Percentiles rank a stretch among this genome's conserved stretches.
These are phyloP conservation scores for Fusarium haematococcum DNA, from an alignment of 2,329 filamentous ascomycete genomes.

Conservation along the genomic window DNA sequence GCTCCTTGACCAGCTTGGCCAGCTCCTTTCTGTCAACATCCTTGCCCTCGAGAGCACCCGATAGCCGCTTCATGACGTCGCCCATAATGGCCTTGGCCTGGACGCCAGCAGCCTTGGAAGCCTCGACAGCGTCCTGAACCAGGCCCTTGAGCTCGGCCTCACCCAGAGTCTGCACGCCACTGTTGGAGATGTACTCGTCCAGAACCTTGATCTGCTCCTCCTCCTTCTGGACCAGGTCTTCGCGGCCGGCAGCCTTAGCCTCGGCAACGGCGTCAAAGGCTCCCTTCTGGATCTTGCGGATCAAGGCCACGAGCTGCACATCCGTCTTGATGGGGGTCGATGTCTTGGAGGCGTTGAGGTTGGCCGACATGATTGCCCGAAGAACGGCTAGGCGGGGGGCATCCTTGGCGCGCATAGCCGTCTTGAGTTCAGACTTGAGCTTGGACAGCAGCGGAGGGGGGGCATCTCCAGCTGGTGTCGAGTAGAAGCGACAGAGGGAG, in stretches of 20 bases:
- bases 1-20: slow-evolving; percentile 70
- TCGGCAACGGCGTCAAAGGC: slow-evolving; percentile 71
- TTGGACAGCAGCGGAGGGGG: slow-evolving; percentile 63
- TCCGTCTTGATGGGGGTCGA: slow-evolving; percentile 76
- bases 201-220: slow-evolving; percentile 72
- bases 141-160: slow-evolving; percentile 68
- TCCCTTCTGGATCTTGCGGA: slow-evolving; percentile 72
- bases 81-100: slow-evolving; percentile 64
- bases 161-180: slow-evolving; percentile 68
- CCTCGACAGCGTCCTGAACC: slow-evolving; percentile 64
- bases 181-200: slow-evolving; percentile 71
- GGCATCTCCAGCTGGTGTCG: slow-evolving; percentile 50
- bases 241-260: slow-evolving; percentile 71
- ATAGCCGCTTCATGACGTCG: slow-evolving; percentile 72
- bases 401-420: slow-evolving; percentile 75
- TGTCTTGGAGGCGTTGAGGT: slow-evolving; percentile 82
- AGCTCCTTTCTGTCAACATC: slow-evolving; percentile 73
- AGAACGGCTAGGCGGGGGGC: slow-evolving; percentile 74
- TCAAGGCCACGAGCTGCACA: slow-evolving; percentile 73
- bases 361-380: slow-evolving; percentile 74
- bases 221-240: slow-evolving; percentile 79
- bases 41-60: slow-evolving; percentile 69
- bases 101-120: slow-evolving; percentile 59
- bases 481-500: slow-evolving; percentile 46
- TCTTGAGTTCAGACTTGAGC: slow-evolving; percentile 72